phyloP scores from a whole-genome alignment of 768 basidiomycete genomes.

The Dioszegia aurantiaca region DNA sequence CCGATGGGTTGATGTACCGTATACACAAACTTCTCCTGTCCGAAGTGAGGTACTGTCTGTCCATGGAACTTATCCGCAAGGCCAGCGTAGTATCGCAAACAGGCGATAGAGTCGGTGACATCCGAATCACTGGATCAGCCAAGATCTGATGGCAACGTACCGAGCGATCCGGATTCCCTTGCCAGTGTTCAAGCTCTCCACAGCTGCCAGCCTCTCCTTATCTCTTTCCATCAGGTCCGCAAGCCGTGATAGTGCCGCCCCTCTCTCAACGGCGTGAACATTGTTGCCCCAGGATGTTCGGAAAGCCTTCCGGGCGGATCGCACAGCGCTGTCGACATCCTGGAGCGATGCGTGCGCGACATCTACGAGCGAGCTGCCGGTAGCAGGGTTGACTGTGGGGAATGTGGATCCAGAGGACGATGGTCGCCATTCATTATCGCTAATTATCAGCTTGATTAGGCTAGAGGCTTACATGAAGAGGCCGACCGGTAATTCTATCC shows the following conservation, averaged over 20 bases:
- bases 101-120: constrained; percentile 56
- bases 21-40: constrained; percentile 63
- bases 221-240: constrained; percentile 65
- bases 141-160: constrained; percentile 14
- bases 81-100: constrained; percentile 75
- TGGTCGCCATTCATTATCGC: constrained; percentile 6
- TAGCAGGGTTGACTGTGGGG: constrained; percentile 58
- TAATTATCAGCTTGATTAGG: constrained; percentile 2
- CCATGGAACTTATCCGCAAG: constrained; percentile 82
- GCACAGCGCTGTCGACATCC: constrained; percentile 75
- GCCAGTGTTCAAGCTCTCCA: constrained; percentile 68
- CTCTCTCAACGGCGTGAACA: constrained; percentile 45
- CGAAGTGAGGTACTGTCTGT: constrained; percentile 65
- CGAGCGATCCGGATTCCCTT: constrained; percentile 55
- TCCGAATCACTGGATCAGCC: constrained; percentile 57
- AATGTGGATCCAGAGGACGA: constrained; percentile 29
- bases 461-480: constrained; percentile 25
- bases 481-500: constrained; percentile 21
- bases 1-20: constrained; percentile 65
- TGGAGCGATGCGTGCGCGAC: constrained; percentile 63
- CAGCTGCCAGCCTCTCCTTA: constrained; percentile 64
- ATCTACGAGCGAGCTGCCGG: constrained; percentile 56
- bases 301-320: constrained; percentile 52
- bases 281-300: constrained; percentile 54
- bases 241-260: constrained; percentile 65